Evolutionary conservation across 768 basidiomycete species (phyloP), one percentile per base, ranked within the genome.

Genomic region (Dendrothele bispora): DNA sequence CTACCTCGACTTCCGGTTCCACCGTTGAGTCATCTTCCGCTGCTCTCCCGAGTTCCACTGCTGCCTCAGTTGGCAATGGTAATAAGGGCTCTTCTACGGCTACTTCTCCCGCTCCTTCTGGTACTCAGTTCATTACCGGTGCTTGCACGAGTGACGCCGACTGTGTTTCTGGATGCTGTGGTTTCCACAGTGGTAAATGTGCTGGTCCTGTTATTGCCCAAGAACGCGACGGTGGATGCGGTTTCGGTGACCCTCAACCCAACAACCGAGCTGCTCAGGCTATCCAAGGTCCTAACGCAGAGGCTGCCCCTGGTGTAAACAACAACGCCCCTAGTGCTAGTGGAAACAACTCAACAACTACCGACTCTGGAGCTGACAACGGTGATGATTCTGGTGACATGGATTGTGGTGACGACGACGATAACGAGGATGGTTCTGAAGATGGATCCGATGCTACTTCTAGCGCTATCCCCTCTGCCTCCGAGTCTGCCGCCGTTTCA

Each of bases 321-420:
- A n/a, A n/a, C n/a, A n/a, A n/a, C n/a, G n/a, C n/a, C n/a, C n/a
- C n/a, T n/a, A n/a, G n/a, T n/a, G n/a, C n/a, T n/a, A n/a, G n/a
- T n/a, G n/a, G n/a, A n/a, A n/a, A n/a, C n/a, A n/a, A n/a, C n/a
- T n/a, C n/a, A n/a, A n/a, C n/a, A n/a, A n/a, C n/a, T n/a, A n/a
- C n/a, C n/a, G n/a, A n/a, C n/a, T n/a, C n/a, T 27, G 17, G 44
- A 26, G 28, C 15, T 24, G 10, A 28, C 11, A 18, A 18, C 14
- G 46, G 45, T 4, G 50, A 51, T 25, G 42, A 32, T 27, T 28
- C 18, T 44, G 15, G 26, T 37, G 34, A 26, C 27, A 25, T 25
- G 7, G 4, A 22, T 25, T 38, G 18, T 12, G 49, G 37, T 25
- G 24, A 44, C 20, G 47, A 49, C 28, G 3, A n/a, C 15, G 28